Conservation (phyloP, 768 basidiomycete genomes). For the Chiua virens region DNA sequence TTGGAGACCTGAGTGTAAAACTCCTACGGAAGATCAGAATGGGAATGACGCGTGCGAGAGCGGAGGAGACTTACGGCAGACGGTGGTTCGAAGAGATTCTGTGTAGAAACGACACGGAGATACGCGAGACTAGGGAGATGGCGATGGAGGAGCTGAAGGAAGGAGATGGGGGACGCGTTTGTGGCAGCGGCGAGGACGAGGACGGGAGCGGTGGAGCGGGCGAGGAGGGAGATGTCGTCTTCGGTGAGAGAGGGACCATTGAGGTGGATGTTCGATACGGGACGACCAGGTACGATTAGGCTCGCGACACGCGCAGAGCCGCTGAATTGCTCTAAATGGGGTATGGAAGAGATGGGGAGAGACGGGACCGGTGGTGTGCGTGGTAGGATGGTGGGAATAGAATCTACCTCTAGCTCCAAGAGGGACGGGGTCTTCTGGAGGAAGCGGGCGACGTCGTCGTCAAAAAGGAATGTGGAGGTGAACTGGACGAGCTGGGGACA, state of each 20-base stretch:
- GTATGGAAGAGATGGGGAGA: conserved; percentile 37
- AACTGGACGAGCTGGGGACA: conserved; percentile 56
- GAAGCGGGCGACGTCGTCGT: conserved; percentile 57
- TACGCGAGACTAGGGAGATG: conserved; percentile 62
- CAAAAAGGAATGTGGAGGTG: conserved; percentile 60
- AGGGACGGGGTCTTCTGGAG: conserved; percentile 56
- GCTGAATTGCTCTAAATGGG: conserved; percentile 54
- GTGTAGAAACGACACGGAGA: conserved; percentile 63
- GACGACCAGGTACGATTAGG: conserved; percentile 62
- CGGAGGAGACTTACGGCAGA: conserved; percentile 44
- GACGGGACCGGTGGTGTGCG: conserved; percentile 18
- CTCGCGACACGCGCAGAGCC: conserved; percentile 59
- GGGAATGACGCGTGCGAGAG: conserved; percentile 1
- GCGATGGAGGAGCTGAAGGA: conserved; percentile 55
- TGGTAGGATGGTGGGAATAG: conserved; percentile 31
- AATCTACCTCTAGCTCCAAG: conserved; percentile 54
- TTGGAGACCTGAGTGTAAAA: conserved; percentile 64
- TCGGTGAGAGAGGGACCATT: conserved; percentile 59
- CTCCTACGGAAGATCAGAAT: conserved; percentile 39
- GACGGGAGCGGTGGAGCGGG: conserved; percentile 49
- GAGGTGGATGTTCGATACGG: conserved; percentile 62
- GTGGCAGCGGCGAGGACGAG: conserved; percentile 61
- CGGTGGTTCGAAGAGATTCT: conserved; percentile 49
- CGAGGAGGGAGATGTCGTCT: conserved; percentile 52
- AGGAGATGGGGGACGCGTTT: conserved; percentile 52